Evolutionary conservation across 2,329 filamentous ascomycete genomes (phyloP), one percentile per base, ranked within the genome.

Genomic region (Trichoderma guizhouense): DNA sequence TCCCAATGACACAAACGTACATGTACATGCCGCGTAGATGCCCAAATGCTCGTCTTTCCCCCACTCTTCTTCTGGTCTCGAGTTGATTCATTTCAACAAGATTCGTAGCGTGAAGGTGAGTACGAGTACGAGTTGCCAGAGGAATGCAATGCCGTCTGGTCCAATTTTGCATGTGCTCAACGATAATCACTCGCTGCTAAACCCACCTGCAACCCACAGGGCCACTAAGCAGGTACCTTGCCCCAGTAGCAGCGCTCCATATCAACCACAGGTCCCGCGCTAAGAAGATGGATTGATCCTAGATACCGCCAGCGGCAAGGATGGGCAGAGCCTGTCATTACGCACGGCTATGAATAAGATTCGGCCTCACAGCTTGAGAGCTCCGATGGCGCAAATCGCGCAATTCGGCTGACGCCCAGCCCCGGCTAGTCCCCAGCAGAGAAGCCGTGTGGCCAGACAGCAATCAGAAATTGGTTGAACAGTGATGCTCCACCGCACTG

Each of bases 351-450:
- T 69, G 66, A 69, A 60, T 69, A 69, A 69, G 55, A 69, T 39
- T 30, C 51, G 34, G 26, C n/a, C 28, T 65, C 63, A 21, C 32
- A 39, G 21, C 9, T 47, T 5, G 39, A 62, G 55, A 51, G 26
- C 66, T 69, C 57, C 66, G 66, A 69, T 69, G 66, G 66, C 66
- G 66, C 66, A 69, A 69, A 69, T 69, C 66, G 66, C 66, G 66
- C 66, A 69, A 69, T 69, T 34, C 57, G 57, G 57, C 57, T 69
- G 57, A 69, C 66, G 57, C 57, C 66, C 65, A 58, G 34, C 55
- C 63, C 63, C 28, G 26, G 30, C 36, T 36, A 21, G 34, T 15
- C 34, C 34, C 26, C 36, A 57, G 32, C 43, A 51, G 43, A 11
- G 43, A 21, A 21, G 43, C 43, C 43, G 43, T 51, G 30, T 66